These are phyloP conservation scores for Ceratobasidium sp. DNA, from an alignment of 1,284 basidiomycete genomes.

Conservation along the genomic window DNA sequence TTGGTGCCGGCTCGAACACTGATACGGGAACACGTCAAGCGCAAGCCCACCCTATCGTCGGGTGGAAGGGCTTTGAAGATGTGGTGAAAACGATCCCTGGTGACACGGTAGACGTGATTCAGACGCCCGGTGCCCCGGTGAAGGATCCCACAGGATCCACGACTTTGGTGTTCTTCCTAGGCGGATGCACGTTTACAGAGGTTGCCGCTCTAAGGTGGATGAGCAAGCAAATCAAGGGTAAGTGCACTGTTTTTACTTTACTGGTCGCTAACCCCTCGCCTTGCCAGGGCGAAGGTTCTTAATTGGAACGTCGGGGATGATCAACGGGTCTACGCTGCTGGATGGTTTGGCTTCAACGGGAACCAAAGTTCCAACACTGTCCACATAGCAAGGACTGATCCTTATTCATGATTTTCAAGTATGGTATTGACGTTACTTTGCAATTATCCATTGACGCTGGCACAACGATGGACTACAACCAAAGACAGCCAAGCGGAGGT, in stretches of 20 bases:
- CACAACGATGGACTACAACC: not conserved
- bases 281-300: constrained; percentile 80
- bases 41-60: constrained; percentile 88
- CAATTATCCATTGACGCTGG: not conserved
- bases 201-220: constrained; percentile 95
- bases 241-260: constrained; percentile 50
- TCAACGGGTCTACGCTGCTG: constrained; percentile 80
- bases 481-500: not conserved
- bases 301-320: constrained; percentile 89
- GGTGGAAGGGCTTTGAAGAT: constrained; percentile 98
- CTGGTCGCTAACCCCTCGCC: constrained; percentile 35
- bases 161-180: constrained; percentile 97
- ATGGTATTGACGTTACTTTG: not conserved
- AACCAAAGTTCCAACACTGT: constrained; percentile 29
- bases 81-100: constrained; percentile 85
- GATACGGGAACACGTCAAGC: constrained; percentile 57
- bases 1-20: constrained; percentile 59
- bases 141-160: constrained; percentile 65
- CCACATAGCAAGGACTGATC: constrained; percentile 1
- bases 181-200: constrained; percentile 97
- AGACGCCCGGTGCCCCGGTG: constrained; percentile 56
- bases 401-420: not conserved
- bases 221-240: constrained; percentile 82
- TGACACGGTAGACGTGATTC: constrained; percentile 83
- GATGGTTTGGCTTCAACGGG: constrained; percentile 57